Evolutionary conservation across 176 grass and related monocot species (phyloP).

Genomic region (Poa pratensis): DNA sequence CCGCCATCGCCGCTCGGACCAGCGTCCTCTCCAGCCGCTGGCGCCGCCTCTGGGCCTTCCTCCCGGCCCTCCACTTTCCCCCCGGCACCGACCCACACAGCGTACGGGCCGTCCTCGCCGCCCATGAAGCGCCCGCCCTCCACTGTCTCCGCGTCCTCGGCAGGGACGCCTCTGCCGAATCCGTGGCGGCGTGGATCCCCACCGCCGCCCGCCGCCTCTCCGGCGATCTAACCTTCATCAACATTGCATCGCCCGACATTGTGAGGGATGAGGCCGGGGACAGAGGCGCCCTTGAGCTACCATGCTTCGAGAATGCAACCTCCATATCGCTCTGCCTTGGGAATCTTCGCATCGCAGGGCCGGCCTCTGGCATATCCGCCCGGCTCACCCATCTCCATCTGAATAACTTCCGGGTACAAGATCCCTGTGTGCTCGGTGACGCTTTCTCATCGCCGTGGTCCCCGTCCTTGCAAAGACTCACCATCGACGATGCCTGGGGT

Average conservation of each 20-base stretch:
- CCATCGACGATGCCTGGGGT: neutral
- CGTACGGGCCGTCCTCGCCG: neutral
- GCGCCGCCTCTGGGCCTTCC: slow-evolving; percentile 27
- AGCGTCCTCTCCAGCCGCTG: slow-evolving; percentile 39
- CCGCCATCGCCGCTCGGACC: neutral
- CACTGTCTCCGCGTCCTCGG: neutral
- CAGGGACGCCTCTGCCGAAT: neutral
- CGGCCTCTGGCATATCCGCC: neutral
- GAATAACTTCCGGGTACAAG: neutral
- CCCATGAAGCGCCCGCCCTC: neutral
- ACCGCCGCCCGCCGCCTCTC: slow-evolving; percentile 28
- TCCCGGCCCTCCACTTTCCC: slow-evolving; percentile 25
- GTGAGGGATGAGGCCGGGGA: neutral
- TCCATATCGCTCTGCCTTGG: neutral
- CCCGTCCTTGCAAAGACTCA: neutral
- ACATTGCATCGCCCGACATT: neutral
- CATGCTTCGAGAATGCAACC: slow-evolving; percentile 34
- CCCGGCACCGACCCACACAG: neutral
- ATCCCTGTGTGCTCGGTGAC: neutral
- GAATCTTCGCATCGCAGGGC: neutral
- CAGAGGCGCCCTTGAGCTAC: slow-evolving; percentile 1
- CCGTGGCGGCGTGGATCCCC: slow-evolving; percentile 12
- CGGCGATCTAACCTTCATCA: neutral
- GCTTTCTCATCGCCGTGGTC: neutral
- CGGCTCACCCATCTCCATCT: neutral